Evolutionary conservation across 2,329 filamentous ascomycete species (phyloP).

Genomic region (Ceratocystis cubensis): DNA sequence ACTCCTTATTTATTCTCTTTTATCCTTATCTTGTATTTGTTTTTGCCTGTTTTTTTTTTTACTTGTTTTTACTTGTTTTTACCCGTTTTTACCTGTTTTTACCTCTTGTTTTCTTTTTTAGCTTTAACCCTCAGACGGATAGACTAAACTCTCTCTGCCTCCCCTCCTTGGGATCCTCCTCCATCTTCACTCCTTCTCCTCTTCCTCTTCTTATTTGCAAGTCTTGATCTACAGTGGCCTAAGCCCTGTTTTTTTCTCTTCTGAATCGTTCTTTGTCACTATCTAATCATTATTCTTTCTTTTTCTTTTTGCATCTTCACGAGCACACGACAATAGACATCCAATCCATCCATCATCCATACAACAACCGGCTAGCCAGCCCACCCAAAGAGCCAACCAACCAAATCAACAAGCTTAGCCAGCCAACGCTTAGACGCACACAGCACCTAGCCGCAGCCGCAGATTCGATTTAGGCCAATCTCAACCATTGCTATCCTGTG

Average conservation of each 20-base stretch:
- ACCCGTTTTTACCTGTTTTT: not conserved
- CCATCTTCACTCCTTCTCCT: not conserved
- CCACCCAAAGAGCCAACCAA: not conserved
- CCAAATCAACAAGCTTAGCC: too few species aligned
- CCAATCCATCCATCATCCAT: not conserved
- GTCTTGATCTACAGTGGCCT: constrained; percentile 12
- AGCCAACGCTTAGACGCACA: not conserved
- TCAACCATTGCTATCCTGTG: not conserved
- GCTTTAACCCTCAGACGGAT: too few species aligned
- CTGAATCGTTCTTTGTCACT: not conserved
- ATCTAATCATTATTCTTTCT: constrained; percentile 6
- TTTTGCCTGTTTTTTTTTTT: too few species aligned
- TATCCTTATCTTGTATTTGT: too few species aligned
- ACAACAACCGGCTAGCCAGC: not conserved
- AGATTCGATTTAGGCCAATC: not conserved
- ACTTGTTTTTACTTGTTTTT: too few species aligned
- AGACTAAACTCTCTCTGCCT: not conserved
- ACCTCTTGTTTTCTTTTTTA: constrained; percentile 11
- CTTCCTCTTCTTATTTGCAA: not conserved
- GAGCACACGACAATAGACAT: not conserved
- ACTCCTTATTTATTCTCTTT: not conserved
- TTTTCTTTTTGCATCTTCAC: constrained; percentile 6
- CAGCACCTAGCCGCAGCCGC: not conserved
- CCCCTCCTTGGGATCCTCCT: not conserved
- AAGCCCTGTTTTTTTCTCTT: constrained; percentile 10